Evolutionary conservation across 2,329 filamentous ascomycete species (phyloP).

Genomic region (Nannizzia gypsea): DNA sequence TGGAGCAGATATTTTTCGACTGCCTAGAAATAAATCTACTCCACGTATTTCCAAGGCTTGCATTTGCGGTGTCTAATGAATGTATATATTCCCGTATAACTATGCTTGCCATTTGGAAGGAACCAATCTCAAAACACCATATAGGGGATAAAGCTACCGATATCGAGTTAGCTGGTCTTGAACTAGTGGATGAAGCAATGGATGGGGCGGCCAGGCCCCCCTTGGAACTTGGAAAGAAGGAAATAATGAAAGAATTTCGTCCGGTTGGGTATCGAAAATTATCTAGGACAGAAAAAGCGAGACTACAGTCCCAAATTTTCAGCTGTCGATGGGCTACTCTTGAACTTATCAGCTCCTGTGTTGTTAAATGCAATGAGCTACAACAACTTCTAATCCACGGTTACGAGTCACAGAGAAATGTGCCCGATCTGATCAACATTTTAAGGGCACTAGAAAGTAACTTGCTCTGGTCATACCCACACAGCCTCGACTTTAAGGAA

Average conservation of each 20-base stretch:
- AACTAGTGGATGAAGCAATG: background rate
- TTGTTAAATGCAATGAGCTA: background rate
- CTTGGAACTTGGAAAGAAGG: conserved; percentile 14
- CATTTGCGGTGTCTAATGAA: conserved; percentile 29
- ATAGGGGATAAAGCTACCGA: background rate
- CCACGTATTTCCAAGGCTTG: conserved; percentile 32
- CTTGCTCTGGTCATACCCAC: conserved; percentile 19
- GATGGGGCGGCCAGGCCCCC: background rate
- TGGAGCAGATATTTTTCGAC: conserved; percentile 43
- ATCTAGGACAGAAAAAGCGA: conserved; percentile 18
- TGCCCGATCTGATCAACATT: background rate
- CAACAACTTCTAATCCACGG: background rate
- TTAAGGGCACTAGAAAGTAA: conserved; percentile 26
- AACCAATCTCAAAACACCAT: conserved; percentile 8
- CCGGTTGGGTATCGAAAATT: conserved; percentile 27
- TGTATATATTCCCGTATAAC: conserved; percentile 32
- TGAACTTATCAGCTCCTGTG: conserved; percentile 18
- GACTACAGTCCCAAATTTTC: conserved; percentile 24
- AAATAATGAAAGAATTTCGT: conserved; percentile 19
- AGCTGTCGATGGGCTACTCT: conserved; percentile 31
- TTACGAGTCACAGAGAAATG: background rate
- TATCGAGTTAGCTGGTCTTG: background rate
- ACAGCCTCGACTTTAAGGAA: background rate
- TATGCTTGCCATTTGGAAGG: conserved; percentile 31
- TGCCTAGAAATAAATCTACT: conserved; percentile 37